Base-by-base conservation (phyloP, 2,329 filamentous ascomycete species). In the Claviceps monticola region DNA sequence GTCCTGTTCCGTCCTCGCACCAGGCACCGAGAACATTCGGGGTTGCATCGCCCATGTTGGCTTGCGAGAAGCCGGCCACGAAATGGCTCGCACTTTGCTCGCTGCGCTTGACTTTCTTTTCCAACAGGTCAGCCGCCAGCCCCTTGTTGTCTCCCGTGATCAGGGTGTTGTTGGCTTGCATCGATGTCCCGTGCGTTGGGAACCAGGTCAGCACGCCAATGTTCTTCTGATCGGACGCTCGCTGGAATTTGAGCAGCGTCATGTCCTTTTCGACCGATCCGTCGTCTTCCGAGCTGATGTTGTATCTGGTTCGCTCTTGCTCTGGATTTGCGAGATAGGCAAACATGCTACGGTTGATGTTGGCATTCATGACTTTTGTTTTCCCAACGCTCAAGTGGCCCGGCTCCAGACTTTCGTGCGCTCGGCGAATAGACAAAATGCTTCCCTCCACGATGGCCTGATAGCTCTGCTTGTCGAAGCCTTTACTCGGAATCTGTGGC, bases 61-160 rank as follows among this genome's bases (percentile, higher is more conserved):
- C 80, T 66, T 95, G 89, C 1, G 88, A 93, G 68, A 95, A 96
- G 11, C 88, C 90, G 2, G 89, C 88, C 1, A 95, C 86, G 59
- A 94, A 95, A 11, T 75, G 76, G 1, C 78, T 72, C 0, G 79
- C 74, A 45, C 79, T 82, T 44, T 77, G 79, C 11, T 70, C 71
- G 2, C 68, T 61, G 29, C 76, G 71, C 5, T 70, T 70, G 52
- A 86, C 76, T 43, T 78, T 78, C 59, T 86, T 79, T 65, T 96
- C 90, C 56, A 95, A 86, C 5, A 95, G 73, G 59, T 84, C 80
- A 3, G 88, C 87, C 0, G 90, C 89, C 5, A 95, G 84, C 5
- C 90, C 90, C 69, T 96, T 95, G 72, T 96, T 96, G 65, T 96
- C 90, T 29, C 88, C 90, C 2, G 86, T 83, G 47, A 94, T 81